Evolutionary conservation across 1,139 yeast species (phyloP).

Genomic region (Candida labiduridarum): DNA sequence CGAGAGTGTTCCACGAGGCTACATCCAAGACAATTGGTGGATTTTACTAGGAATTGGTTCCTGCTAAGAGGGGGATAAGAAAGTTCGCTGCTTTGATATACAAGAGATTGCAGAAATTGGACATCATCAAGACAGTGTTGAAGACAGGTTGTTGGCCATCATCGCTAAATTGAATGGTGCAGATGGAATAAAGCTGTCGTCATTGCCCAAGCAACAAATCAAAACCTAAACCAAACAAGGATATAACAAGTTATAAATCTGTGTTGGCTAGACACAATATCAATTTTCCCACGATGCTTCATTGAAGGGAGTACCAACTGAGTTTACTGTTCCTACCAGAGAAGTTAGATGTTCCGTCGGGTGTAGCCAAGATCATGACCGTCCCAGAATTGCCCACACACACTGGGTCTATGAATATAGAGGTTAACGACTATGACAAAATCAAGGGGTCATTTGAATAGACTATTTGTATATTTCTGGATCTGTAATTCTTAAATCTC

Average conservation of each 20-base stretch:
- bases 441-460: slow-evolving; percentile 69
- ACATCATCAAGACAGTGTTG: slow-evolving; percentile 80
- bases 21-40: slow-evolving; percentile 83
- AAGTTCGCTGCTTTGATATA: slow-evolving; percentile 78
- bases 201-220: slow-evolving; percentile 82
- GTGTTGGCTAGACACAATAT: slow-evolving; percentile 98
- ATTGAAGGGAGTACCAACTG: slow-evolving; percentile 93
- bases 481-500: slow-evolving; percentile 10
- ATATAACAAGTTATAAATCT: slow-evolving; percentile 87
- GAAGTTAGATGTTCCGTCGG: slow-evolving; percentile 95
- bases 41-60: slow-evolving; percentile 83
- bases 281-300: slow-evolving; percentile 93
- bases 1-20: slow-evolving; percentile 97
- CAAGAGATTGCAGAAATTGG: slow-evolving; percentile 76
- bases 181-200: slow-evolving; percentile 79
- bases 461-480: no score
- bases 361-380: slow-evolving; percentile 96
- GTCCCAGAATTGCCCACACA: slow-evolving; percentile 97
- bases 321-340: slow-evolving; percentile 91
- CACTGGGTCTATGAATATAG: slow-evolving; percentile 96
- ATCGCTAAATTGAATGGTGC: slow-evolving; percentile 96
- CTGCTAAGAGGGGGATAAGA: slow-evolving; percentile 81
- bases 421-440: slow-evolving; percentile 89
- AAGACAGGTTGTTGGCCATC: slow-evolving; percentile 79
- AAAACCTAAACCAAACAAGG: slow-evolving; percentile 88